These are phyloP conservation scores for Bothriochloa decipiens DNA, from an alignment of 176 grass and related monocot species.

Conservation along the genomic window DNA sequence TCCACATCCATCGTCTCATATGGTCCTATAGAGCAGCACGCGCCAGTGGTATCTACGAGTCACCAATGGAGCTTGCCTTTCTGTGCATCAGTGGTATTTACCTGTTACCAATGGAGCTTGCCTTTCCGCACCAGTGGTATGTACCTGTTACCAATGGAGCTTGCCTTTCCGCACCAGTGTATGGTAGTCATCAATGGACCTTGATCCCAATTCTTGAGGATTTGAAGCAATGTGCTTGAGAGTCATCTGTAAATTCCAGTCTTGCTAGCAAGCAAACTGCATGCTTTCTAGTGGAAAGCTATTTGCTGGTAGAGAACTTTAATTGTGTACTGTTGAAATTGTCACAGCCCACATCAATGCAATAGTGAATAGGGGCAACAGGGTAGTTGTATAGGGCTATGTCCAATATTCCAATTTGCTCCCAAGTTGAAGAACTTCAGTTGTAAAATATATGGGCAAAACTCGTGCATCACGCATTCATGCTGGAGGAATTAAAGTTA, in stretches of 20 bases:
- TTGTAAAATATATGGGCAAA: neutral
- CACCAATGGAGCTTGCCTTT: slow-evolving; percentile 15
- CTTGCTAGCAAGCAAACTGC: neutral
- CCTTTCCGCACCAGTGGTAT: neutral
- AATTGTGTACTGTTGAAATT: neutral
- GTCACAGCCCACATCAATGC: neutral
- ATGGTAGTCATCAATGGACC: neutral
- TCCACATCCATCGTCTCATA: slow-evolving; percentile 39
- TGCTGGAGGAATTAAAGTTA: neutral
- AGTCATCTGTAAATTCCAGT: slow-evolving; percentile 46
- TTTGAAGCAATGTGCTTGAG: neutral
- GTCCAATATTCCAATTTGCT: slow-evolving; percentile 11
- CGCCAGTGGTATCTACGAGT: neutral
- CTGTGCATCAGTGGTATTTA: neutral
- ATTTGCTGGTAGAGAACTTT: neutral
- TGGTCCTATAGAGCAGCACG: slow-evolving; percentile 32
- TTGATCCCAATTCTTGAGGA: neutral
- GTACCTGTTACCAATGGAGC: slow-evolving; percentile 6
- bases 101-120: slow-evolving; percentile 18
- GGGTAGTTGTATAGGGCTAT: neutral
- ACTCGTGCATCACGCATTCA: neutral
- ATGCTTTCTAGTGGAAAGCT: slow-evolving; percentile 10
- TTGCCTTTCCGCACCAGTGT: neutral
- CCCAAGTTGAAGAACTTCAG: neutral
- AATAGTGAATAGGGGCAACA: neutral